Evolutionary conservation across 495 filamentous ascomycete genomes (phyloP), one percentile per base, ranked within the genome.

Genomic region (Massariosphaeria phaeospora): DNA sequence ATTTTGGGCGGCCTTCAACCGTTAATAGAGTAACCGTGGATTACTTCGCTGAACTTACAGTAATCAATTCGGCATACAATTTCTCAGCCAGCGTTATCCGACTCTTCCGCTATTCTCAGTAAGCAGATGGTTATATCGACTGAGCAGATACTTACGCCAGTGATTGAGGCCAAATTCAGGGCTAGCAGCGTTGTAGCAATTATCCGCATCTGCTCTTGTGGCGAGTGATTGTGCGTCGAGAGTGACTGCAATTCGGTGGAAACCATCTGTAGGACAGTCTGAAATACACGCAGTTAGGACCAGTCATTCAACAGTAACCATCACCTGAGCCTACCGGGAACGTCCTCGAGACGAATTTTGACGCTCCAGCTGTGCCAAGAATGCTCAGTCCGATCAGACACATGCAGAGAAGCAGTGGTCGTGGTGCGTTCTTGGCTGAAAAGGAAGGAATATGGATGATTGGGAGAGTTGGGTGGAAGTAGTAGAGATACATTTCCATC

Each of bases 371-470:
- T 2, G 75, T 79, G 6, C 73, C 74, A 38, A 79, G 47, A 46
- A 78, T 64, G 39, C 73, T 70, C 67, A 79, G 73, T 1, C 76
- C 76, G 46, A 78, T 75, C 1, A 78, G 71, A 51, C 73, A 76
- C 76, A 79, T 79, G 17, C 70, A 66, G 41, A 76, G 73, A 6
- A 79, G 56, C 2, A 78, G 45, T 7, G 74, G 67, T 25, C 60
- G 65, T 15, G 65, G 69, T 4, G 72, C 70, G 29, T 69, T 73
- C 50, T 72, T 76, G 0, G 75, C 74, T 17, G 69, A 73, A 52
- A 78, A 79, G 0, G 75, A 76, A 5, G 76, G 74, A 4, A 73
- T 63, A 57, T 79, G 76, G 6, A 79, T 69, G 59, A 77, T 76
- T 1, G 75, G 75, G n/a, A 78, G 65, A 12, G 76, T 66, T 3